These are phyloP conservation scores for Grigorovia jiainica DNA, from an alignment of 805 yeast species.

Conservation along the genomic window DNA sequence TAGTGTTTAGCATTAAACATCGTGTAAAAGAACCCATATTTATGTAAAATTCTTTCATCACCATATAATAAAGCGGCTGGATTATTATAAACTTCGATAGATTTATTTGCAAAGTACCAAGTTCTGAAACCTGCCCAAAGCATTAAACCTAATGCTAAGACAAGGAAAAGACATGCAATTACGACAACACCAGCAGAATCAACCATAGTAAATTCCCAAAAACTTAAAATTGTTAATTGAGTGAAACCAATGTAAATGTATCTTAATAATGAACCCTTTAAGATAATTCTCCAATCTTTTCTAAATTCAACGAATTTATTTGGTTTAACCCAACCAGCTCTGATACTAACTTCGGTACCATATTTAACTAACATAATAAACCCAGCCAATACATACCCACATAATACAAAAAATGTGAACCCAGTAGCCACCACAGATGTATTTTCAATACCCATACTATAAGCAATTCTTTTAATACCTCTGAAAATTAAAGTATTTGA, in stretches of 20 bases:
- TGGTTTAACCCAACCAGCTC: constrained; percentile 41
- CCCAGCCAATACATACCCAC: constrained; percentile 66
- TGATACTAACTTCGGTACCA: constrained; percentile 37
- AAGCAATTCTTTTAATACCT: constrained; percentile 82
- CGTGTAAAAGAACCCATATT: constrained; percentile 82
- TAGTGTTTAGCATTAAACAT: constrained; percentile 75
- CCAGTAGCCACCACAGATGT: constrained; percentile 81
- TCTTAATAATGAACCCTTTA: constrained; percentile 73
- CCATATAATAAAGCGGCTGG: constrained; percentile 86
- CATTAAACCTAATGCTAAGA: constrained; percentile 52
- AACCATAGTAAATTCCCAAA: constrained; percentile 75
- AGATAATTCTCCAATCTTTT: constrained; percentile 44
- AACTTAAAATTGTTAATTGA: constrained; percentile 63
- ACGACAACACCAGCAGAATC: constrained; percentile 89
- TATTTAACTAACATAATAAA: constrained; percentile 49
- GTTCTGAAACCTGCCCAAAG: constrained; percentile 60
- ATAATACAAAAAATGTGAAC: constrained; percentile 70
- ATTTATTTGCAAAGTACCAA: constrained; percentile 49
- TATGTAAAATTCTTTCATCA: constrained; percentile 57
- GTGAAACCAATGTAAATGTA: constrained; percentile 79
- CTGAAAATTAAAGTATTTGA: constrained; percentile 57
- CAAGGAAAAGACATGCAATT: constrained; percentile 60
- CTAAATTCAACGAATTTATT: constrained; percentile 41
- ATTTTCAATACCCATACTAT: constrained; percentile 64
- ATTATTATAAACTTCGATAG: constrained; percentile 53